phyloP scores from a whole-genome alignment of 345 rosid genomes.

The Nasturtium officinale region DNA sequence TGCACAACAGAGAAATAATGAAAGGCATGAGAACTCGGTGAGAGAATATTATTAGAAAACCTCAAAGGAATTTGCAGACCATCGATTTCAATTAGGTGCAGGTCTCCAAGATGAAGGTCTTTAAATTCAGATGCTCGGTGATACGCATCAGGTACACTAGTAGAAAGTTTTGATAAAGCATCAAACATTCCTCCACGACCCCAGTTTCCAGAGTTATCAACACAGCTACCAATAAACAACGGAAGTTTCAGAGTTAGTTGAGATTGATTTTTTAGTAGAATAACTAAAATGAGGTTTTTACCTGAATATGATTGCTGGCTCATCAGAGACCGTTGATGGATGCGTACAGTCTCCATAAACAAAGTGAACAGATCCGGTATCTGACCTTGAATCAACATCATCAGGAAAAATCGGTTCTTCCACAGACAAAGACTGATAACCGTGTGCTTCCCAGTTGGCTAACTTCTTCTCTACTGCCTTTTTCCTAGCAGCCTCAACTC shows the following conservation, averaged over 20 bases:
- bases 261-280: not conserved
- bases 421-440: constrained; percentile 70
- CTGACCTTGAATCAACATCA: constrained; percentile 50
- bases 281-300: constrained; percentile 13
- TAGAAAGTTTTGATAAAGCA: constrained; percentile 64
- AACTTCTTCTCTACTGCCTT: constrained; percentile 75
- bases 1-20: constrained; percentile 22
- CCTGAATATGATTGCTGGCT: constrained; percentile 84
- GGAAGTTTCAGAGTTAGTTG: constrained; percentile 11
- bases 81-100: constrained; percentile 67
- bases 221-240: constrained; percentile 56
- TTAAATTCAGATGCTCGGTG: constrained; percentile 60
- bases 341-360: constrained; percentile 85
- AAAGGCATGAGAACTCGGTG: not conserved
- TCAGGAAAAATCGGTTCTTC: constrained; percentile 53
- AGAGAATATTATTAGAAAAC: not conserved
- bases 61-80: constrained; percentile 47
- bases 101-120: constrained; percentile 87
- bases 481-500: constrained; percentile 65
- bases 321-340: constrained; percentile 61
- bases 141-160: constrained; percentile 58
- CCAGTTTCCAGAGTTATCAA: constrained; percentile 90
- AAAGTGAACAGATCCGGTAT: constrained; percentile 67
- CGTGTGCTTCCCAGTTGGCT: constrained; percentile 70
- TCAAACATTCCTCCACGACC: constrained; percentile 90